These are phyloP conservation scores for Plantago lanceolata DNA, from an alignment of 305 asterid genomes.

Conservation along the genomic window DNA sequence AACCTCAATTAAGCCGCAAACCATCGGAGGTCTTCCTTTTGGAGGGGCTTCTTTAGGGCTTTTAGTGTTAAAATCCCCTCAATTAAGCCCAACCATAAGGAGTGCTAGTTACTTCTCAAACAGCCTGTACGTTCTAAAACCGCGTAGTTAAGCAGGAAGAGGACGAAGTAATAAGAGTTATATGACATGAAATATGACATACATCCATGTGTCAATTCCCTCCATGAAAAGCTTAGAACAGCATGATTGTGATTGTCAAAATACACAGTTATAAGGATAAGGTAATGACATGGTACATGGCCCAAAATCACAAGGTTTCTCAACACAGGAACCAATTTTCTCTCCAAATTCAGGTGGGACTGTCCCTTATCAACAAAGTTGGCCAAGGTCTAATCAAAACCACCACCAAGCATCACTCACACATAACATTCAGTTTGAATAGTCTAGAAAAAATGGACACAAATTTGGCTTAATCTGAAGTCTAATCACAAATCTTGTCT, in stretches of 20 bases:
- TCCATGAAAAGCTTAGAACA: background rate
- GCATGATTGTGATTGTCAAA: constrained; percentile 4
- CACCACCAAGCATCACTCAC: constrained; percentile 5
- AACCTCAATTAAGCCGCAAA: too few relatives aligned
- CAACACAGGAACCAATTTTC: background rate
- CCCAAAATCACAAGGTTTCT: constrained; percentile 5
- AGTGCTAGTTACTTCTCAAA: too few relatives aligned
- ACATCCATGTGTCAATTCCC: background rate
- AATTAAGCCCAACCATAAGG: too few relatives aligned
- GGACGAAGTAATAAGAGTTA: too few relatives aligned
- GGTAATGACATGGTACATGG: constrained; percentile 7
- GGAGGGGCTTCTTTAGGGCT: too few relatives aligned
- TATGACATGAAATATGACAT: background rate
- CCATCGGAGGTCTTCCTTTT: too few relatives aligned
- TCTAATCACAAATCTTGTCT: constrained; percentile 8
- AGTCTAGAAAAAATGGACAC: background rate
- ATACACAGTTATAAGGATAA: constrained; percentile 7
- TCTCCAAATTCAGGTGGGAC: constrained; percentile 2
- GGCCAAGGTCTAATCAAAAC: constrained; percentile 7
- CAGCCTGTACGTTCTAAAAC: too few relatives aligned
- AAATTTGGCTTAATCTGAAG: background rate
- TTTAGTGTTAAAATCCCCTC: too few relatives aligned
- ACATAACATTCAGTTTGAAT: background rate
- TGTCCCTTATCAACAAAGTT: constrained; percentile 8
- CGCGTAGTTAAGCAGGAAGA: too few relatives aligned